Evolutionary conservation across 1,139 yeast genomes (phyloP).

Genomic region (Pichiaceae sp.): DNA sequence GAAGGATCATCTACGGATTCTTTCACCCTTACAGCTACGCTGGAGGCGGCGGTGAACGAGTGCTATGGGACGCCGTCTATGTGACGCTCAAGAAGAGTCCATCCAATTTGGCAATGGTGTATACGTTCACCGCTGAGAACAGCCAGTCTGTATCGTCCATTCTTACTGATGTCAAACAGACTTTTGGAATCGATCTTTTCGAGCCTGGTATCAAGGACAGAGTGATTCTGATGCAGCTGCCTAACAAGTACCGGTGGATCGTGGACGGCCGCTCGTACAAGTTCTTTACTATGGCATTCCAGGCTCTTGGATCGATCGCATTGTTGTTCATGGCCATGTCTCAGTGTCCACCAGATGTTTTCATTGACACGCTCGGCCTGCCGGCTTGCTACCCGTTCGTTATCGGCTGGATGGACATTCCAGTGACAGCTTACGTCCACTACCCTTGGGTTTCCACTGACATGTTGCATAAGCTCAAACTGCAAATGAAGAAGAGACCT

Average conservation of each 20-base stretch:
- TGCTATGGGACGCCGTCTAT: slow-evolving; percentile 87
- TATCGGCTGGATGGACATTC: slow-evolving; percentile 47
- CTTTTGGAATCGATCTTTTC: slow-evolving; percentile 53
- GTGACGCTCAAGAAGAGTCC: slow-evolving; percentile 50
- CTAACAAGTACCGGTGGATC: slow-evolving; percentile 38
- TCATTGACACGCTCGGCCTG: slow-evolving; percentile 90
- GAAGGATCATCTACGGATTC: slow-evolving; percentile 60
- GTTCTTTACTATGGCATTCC: slow-evolving; percentile 74
- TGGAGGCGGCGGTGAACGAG: slow-evolving; percentile 98
- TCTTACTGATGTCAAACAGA: slow-evolving; percentile 45
- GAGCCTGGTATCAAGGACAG: slow-evolving; percentile 33
- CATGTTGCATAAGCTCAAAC: slow-evolving; percentile 55
- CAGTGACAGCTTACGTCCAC: slow-evolving; percentile 83
- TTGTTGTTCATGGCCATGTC: slow-evolving; percentile 65
- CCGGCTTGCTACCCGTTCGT: slow-evolving; percentile 77
- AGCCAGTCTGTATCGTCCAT: slow-evolving; percentile 44
- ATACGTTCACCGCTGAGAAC: slow-evolving; percentile 42
- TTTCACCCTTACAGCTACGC: slow-evolving; percentile 96
- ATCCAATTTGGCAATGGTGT: slow-evolving; percentile 58
- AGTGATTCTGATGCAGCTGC: slow-evolving; percentile 63
- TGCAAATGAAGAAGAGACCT: slow-evolving; percentile 10
- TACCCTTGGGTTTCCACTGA: slow-evolving; percentile 87
- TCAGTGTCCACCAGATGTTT: slow-evolving; percentile 75
- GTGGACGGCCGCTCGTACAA: slow-evolving; percentile 76
- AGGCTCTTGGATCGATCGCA: slow-evolving; percentile 69